Percentiles rank a stretch among this genome's conserved stretches.
Conservation (phyloP, 768 basidiomycete species). For the Auriscalpium orientale region DNA sequence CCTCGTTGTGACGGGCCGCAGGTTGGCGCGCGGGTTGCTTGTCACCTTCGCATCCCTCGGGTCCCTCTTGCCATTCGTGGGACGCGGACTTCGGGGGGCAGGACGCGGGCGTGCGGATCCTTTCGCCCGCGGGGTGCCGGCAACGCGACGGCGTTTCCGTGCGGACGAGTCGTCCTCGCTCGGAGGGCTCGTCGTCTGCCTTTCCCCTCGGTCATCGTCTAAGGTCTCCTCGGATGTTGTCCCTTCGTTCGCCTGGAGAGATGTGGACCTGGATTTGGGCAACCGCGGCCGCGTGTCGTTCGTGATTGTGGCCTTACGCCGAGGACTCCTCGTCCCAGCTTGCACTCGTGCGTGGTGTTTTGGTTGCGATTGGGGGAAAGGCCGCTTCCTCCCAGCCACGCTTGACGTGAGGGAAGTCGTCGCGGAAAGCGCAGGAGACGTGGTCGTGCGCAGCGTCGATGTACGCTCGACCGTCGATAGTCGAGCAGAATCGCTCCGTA, state of each 20-base stretch:
- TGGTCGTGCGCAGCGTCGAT: conserved; percentile 24
- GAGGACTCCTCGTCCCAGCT: conserved; percentile 3
- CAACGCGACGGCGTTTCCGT: conserved; percentile 11
- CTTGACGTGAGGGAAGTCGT: conserved; percentile 15
- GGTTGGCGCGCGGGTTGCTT: background rate
- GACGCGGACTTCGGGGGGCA: background rate
- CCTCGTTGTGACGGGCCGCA: conserved; percentile 5
- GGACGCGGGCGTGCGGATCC: background rate
- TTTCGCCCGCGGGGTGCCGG: background rate
- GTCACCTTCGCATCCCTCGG: background rate
- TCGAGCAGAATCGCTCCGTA: conserved; percentile 10
- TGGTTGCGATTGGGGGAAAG: conserved; percentile 11
- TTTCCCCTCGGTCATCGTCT: conserved; percentile 8
- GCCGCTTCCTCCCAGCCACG: conserved; percentile 21
- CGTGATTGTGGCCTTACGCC: too few species aligned
- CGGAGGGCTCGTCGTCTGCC: background rate
- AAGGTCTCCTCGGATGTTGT: conserved; percentile 13
- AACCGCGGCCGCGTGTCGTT: background rate
- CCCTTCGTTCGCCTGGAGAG: conserved; percentile 1
- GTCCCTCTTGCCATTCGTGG: background rate
- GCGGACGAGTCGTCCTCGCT: conserved; percentile 1
- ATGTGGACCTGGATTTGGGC: conserved; percentile 2
- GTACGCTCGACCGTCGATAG: conserved; percentile 24
- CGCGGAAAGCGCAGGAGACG: conserved; percentile 17
- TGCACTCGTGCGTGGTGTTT: conserved; percentile 6